Evolutionary conservation across 768 basidiomycete genomes (phyloP), one percentile per base, ranked within the genome.

Genomic region (Favolaschia claudopus): DNA sequence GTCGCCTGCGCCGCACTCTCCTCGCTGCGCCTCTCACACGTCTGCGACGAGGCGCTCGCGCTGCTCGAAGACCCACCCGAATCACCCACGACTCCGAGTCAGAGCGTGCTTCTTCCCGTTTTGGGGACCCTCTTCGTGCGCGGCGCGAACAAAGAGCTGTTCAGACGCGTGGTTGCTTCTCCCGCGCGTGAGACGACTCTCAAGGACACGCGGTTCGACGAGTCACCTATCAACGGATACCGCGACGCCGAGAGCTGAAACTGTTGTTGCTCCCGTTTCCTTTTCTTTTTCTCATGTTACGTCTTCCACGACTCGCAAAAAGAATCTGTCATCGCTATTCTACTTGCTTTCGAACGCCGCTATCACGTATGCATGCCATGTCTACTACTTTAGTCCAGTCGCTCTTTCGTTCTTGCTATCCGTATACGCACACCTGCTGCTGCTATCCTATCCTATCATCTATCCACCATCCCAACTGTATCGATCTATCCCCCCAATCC

Each of bases 1-100:
- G 46, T 62, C n/a, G 59, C 66, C 25, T 67, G 75, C 33, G 34
- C 60, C 2, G 70, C 62, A 20, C 52, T 79, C 2, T 36, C 60
- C 12, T 55, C 39, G 12, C 64, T 81, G 55, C 58, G 53, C 14
- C 31, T 71, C 31, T 55, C 45, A 48, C 64, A 70, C 31, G 67
- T 70, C 19, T 48, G 65, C n/a, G 64, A 67, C 34, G 62, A 66
- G 12, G 64, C 67, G 1, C 63, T 79, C 17, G 48, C 24, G 4
- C 67, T 65, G 10, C 49, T 73, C 2, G 40, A n/a, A 10, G 10
- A n/a, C n/a, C n/a, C n/a, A n/a, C n/a, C n/a, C n/a, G n/a, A n/a
- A n/a, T n/a, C n/a, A n/a, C n/a, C n/a, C n/a, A n/a, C n/a, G n/a
- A n/a, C n/a, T n/a, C n/a, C n/a, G n/a, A n/a, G n/a, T n/a, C 20